Evolutionary conservation across 192 early-diverging fungal species (phyloP), one percentile per base, ranked within the genome.

Genomic region (Jimgerdemannia lactiflua): DNA sequence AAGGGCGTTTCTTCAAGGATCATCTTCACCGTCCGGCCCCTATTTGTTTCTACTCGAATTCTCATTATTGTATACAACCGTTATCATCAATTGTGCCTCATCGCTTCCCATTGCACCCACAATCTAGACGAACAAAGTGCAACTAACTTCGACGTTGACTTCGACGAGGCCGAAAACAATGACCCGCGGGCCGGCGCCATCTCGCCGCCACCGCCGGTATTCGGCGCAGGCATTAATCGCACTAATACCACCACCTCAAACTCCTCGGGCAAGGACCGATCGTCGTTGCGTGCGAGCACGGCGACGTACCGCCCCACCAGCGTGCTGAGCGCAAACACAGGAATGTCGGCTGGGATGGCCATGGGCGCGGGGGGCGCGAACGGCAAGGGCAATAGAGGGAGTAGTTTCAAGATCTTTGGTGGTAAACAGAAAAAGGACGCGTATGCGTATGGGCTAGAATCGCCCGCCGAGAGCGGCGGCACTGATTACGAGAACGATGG

Each of bases 291-390:
- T 10, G 49, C 49, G 14, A 59, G 49, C 19, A 74, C 72, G 29
- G 39, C 49, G 2, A 72, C 67, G 10, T 78, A 78, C 41, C 69
- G 76, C 3, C 77, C 80, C 17, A 70, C 77, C 19, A 75, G 73
- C 20, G 74, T 76, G 39, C 42, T 82, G 4, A 82, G 80, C 64
- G 78, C 49, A 59, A 59, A 59, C 49, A 59, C 49, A 59, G 49
- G 49, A 29, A 29, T 29, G 49, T 59, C 49, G 6, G 14, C 8
- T 2, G 49, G 49, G 8, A 59, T 59, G 49, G 2, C 14, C 49
- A 10, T 14, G 14, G 8, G 8, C 14, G 6, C 49, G 14, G 49
- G 49, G 8, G 6, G 8, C 8, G 8, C 49, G 49, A 59, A 59
- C 49, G 49, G 49, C 49, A 59, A 59, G 49, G 49, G 49, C 2